Evolutionary conservation across 768 basidiomycete genomes (phyloP), one percentile per base, ranked within the genome.

Genomic region (Suillus discolor): DNA sequence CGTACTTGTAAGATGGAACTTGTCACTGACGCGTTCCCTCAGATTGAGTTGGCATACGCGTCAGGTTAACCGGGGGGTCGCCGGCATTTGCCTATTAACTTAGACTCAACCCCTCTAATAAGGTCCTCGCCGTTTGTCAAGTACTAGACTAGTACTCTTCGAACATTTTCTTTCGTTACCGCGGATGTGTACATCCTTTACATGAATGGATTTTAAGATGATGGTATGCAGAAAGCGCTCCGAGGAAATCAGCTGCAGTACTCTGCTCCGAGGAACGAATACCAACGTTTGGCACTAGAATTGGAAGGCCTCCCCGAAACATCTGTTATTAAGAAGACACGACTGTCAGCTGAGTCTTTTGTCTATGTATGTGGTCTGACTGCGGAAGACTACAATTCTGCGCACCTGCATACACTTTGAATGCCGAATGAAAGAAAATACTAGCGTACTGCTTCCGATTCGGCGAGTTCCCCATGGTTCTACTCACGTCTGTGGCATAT

Each of bases 21-120:
- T 47, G 8, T 54, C 49, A 63, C 67, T 73, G 72, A 75, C 74
- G 71, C 75, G 75, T 71, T 61, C 64, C 38, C 45, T 65, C n/a
- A 59, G 39, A 51, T 66, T 49, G 61, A 44, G 41, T 62, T 25
- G 62, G 65, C 66, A 49, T 74, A 68, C 72, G 73, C 74, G 74
- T 69, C 71, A 61, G 51, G 42, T 51, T 20, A 39, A 2, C 15
- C 11, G 54, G 12, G 57, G 59, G 59, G 59, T 60, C 25, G 41
- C 41, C 59, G 59, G 59, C 25, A 28, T 60, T 42, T 42, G 25
- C 59, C 57, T 23, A 3, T 13, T 23, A 23, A 7, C 38, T 25
- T 3, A 13, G 3, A 25, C 25, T 60, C 25, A 25, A 59, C 57
- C 57, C 57, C 39, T 41, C 57, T 25, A 12, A 6, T 31, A 31